Evolutionary conservation across 2,329 filamentous ascomycete genomes (phyloP), one percentile per base, ranked within the genome.

Genomic region (Trichoderma pleuroti): DNA sequence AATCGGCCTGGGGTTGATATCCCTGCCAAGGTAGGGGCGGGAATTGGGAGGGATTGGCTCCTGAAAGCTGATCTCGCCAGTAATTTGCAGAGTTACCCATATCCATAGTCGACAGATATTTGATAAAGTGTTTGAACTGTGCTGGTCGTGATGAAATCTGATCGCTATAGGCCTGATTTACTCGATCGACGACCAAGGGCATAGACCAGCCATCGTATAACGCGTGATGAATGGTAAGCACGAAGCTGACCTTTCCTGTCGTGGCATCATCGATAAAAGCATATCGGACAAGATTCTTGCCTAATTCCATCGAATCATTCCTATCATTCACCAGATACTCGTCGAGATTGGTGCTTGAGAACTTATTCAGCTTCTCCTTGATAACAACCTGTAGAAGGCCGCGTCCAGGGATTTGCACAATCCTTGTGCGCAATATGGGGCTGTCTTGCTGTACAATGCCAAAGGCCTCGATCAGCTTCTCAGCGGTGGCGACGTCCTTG

Each of bases 201-300:
- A 87, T 84, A 0, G 82, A 84, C 86, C 86, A 88, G 28, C 86
- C 86, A 65, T 89, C 86, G 71, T 88, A 89, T 0, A 88, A 75
- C 5, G 83, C 84, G 72, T 88, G 86, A 72, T 88, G 86, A 78
- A 87, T 84, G 1, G 85, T 86, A 72, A 86, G 77, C n/a, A 88
- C 82, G 72, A 88, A 86, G 73, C 82, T 79, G 18, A 78, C 75
- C 59, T 78, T 80, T 42, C 75, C 77, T 5, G 76, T 76, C 8
- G 74, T 72, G 4, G 74, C 71, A 36, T 81, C 78, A 4, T 77
- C 68, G 14, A 85, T 77, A 16, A 86, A 75, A 5, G 81, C 83
- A 65, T 83, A 86, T 10, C 84, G 81, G 3, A 84, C 81, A 10
- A 87, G 79, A 3, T 83, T 80, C 68, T 77, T 82, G 9, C 84